Evolutionary conservation across 495 filamentous ascomycete genomes (phyloP).

Genomic region (Penicillium lividum): DNA sequence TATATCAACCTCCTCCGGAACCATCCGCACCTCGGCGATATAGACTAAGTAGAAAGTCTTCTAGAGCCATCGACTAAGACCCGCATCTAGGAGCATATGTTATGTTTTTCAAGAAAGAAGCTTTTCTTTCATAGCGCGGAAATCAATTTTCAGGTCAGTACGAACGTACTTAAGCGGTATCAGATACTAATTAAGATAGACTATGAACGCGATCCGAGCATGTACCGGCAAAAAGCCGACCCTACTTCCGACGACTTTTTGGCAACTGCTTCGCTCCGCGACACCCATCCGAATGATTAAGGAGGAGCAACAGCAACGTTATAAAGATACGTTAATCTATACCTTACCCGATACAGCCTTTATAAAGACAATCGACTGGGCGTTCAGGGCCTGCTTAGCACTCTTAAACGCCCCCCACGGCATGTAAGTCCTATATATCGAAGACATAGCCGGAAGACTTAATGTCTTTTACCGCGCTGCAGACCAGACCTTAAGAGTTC

Average conservation of each 20-base stretch:
- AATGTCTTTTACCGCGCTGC: not conserved
- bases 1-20: too few species aligned
- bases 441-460: not conserved
- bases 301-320: not conserved
- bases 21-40: too few species aligned
- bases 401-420: not conserved
- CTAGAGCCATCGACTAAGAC: not conserved
- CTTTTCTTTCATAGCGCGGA: not conserved
- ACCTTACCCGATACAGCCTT: not conserved
- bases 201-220: not conserved
- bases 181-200: not conserved
- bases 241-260: not conserved
- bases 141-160: not conserved
- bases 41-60: too few species aligned
- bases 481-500: too few species aligned
- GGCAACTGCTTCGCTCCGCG: not conserved
- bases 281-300: not conserved
- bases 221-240: not conserved
- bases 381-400: not conserved
- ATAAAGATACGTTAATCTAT: not conserved
- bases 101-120: not conserved
- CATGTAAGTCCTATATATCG: not conserved
- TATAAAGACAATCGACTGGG: not conserved
- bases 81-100: not conserved
- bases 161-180: not conserved